Evolutionary conservation across 192 early-diverging fungal genomes (phyloP), one percentile per base, ranked within the genome.

Genomic region (Coemansia sp.): DNA sequence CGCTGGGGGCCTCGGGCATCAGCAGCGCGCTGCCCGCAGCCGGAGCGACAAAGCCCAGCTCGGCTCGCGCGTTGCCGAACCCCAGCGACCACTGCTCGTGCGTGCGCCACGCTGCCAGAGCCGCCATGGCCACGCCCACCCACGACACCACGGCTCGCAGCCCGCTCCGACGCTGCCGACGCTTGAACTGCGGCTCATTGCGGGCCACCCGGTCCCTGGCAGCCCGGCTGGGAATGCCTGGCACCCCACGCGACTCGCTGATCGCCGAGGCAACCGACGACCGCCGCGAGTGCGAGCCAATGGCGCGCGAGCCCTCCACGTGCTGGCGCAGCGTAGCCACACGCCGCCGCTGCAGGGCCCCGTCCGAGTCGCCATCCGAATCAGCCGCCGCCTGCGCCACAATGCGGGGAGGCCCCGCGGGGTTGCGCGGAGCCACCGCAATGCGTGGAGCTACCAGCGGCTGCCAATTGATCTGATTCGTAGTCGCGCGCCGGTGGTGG

Each of bases 301-400:
- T 31, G 57, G 2, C 59, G 35, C 9, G 34, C 45, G 66, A 42
- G 36, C 45, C 46, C 38, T 70, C 77, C 3, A 57, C 65, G 63
- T 69, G 72, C 66, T 71, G 65, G 5, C 77, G 63, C 51, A 80
- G 72, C n/a, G 78, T 75, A 3, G 78, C 78, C 34, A 80, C 68
- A 13, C 78, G 78, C 36, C 78, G 78, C 42, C 78, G 78, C 69
- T 71, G 77, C 71, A 71, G 71, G 9, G 57, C 61, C 5, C 71
- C 5, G 68, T 76, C 53, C 21, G 46, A 50, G 23, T 50, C 46
- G 23, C 9, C 64, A 26, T 58, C 64, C 16, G 53, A 45, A 46
- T 43, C 66, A 36, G 24, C 13, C 16, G 33, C 31, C 67, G 37
- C 36, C 55, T 16, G 8, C 23, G 21, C 55, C 53, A 56, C 36